Conservation (phyloP, 441 rosid species). For the Dalechampia spathulata region DNA sequence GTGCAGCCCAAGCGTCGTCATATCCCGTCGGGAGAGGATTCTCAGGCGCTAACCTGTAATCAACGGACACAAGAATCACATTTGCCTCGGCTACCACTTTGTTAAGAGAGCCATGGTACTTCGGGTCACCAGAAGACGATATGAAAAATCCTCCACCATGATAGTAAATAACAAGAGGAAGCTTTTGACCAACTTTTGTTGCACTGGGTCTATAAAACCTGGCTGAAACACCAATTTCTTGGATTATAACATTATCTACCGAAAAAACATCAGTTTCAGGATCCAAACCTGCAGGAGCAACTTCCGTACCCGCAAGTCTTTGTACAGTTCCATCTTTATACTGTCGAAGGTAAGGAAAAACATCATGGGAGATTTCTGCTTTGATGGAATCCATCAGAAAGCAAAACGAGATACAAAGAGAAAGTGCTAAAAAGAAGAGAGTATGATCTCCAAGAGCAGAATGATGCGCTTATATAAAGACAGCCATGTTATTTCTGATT, state of each 20-base stretch:
- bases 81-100: constrained; percentile 45
- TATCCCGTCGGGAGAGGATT: constrained; percentile 54
- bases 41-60: constrained; percentile 67
- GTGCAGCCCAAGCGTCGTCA: constrained; percentile 62
- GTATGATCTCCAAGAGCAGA: not conserved
- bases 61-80: constrained; percentile 48
- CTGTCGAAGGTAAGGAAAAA: constrained; percentile 55
- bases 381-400: constrained; percentile 24
- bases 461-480: no score
- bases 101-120: constrained; percentile 55
- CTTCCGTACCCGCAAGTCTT: constrained; percentile 50
- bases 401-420: not conserved
- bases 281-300: constrained; percentile 50
- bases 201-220: constrained; percentile 50
- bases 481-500: no score
- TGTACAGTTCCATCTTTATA: constrained; percentile 47
- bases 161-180: constrained; percentile 64
- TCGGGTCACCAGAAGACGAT: constrained; percentile 42
- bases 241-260: constrained; percentile 42
- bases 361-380: constrained; percentile 41
- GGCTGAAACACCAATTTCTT: constrained; percentile 40
- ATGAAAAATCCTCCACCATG: constrained; percentile 77
- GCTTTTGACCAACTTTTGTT: constrained; percentile 22
- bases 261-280: constrained; percentile 48
- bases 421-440: not conserved